phyloP scores from a whole-genome alignment of 768 basidiomycete genomes.

The Lactarius indigo region DNA sequence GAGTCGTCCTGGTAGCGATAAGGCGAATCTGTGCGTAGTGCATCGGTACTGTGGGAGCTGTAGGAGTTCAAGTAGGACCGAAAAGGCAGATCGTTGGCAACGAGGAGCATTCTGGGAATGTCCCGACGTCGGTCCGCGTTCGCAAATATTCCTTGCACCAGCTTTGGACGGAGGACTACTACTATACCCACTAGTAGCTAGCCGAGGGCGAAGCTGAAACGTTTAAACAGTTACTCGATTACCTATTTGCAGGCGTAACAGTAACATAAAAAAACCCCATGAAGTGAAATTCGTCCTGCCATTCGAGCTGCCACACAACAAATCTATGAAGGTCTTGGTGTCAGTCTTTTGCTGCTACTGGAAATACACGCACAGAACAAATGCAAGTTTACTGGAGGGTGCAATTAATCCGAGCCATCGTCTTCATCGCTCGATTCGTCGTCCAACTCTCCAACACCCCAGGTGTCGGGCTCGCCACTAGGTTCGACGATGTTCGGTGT shows the following conservation, averaged over 20 bases:
- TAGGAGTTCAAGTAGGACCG: not conserved
- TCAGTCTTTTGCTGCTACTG: not conserved
- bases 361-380: not conserved
- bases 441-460: conserved; percentile 16
- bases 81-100: not conserved
- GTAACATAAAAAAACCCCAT: not conserved
- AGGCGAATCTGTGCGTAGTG: not conserved
- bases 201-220: too few relatives aligned
- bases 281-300: not conserved
- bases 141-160: not conserved
- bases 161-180: not conserved
- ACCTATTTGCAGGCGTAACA: not conserved
- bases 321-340: not conserved
- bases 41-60: not conserved
- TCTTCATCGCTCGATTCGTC: conserved; percentile 6
- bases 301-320: not conserved
- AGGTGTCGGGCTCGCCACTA: conserved; percentile 12
- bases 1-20: not conserved
- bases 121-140: not conserved
- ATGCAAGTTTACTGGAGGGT: not conserved
- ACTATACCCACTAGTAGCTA: too few relatives aligned
- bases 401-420: not conserved
- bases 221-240: too few relatives aligned
- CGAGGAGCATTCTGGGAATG: not conserved
- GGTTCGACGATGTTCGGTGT: not conserved